These are phyloP conservation scores for Millerozyma miso DNA, from an alignment of 805 yeast species.

Conservation along the genomic window DNA sequence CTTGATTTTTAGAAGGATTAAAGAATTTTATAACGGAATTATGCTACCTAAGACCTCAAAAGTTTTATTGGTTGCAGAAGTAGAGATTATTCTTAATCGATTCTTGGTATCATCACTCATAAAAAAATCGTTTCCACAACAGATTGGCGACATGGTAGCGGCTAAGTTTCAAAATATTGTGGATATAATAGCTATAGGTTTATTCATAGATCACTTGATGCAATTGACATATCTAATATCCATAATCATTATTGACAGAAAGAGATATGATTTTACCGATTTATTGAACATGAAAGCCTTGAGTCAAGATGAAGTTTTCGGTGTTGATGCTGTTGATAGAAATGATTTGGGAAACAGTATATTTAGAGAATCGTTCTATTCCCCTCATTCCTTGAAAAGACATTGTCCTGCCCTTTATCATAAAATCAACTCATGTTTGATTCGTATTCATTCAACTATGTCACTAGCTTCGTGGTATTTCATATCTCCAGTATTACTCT, in stretches of 20 bases:
- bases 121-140: background rate
- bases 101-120: background rate
- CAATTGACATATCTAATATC: slow-evolving; percentile 64
- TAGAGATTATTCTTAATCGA: background rate
- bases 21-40: background rate
- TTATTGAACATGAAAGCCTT: slow-evolving; percentile 22
- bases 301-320: background rate
- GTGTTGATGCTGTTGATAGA: background rate
- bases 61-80: background rate
- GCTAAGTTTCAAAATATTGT: slow-evolving; percentile 4
- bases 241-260: slow-evolving; percentile 62
- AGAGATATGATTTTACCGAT: slow-evolving; percentile 59
- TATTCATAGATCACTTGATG: slow-evolving; percentile 56
- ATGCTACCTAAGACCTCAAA: background rate
- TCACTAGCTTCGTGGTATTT: background rate
- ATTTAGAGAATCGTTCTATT: background rate
- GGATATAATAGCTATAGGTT: slow-evolving; percentile 31
- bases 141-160: background rate
- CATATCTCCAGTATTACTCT: background rate
- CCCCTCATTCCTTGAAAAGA: background rate
- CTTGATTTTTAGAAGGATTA: slow-evolving; percentile 1
- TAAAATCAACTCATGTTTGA: background rate
- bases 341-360: background rate
- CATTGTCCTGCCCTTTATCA: background rate
- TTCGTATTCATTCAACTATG: background rate